Conservation (phyloP, 2,329 filamentous ascomycete species). For the Aspergillus sojae region DNA sequence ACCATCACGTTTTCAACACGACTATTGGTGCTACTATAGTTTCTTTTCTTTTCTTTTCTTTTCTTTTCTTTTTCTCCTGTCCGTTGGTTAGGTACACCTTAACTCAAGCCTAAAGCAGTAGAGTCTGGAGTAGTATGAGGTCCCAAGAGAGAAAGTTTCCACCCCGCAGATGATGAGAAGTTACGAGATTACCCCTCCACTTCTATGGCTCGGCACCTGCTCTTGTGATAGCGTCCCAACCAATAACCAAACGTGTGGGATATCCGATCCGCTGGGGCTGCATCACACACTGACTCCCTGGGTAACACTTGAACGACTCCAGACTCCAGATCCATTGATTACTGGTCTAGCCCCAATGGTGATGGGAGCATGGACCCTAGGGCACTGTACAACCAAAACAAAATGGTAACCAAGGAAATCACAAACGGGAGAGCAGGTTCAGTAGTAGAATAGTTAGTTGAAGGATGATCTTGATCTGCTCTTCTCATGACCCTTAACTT, state of each 20-base stretch:
- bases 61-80: neutral
- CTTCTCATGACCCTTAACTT: neutral
- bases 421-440: neutral
- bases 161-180: constrained; percentile 14
- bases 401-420: neutral
- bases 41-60: neutral
- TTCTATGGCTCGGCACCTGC: constrained; percentile 13
- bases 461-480: neutral
- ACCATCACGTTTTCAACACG: neutral
- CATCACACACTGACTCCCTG: neutral
- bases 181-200: constrained; percentile 16
- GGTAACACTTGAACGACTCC: neutral
- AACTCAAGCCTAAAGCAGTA: neutral
- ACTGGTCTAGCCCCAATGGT: neutral
- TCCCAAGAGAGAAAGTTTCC: neutral
- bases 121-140: neutral
- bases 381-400: neutral
- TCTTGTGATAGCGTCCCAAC: constrained; percentile 15
- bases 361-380: neutral
- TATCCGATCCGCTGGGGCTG: neutral
- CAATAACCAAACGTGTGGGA: neutral
- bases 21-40: neutral
- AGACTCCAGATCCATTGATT: neutral
- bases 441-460: neutral
- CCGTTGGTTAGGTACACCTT: neutral